Percentiles rank a stretch among this genome's conserved stretches.
Evolutionary conservation across 2,329 filamentous ascomycete species (phyloP).

Genomic region (Penicillium oxalicum): DNA sequence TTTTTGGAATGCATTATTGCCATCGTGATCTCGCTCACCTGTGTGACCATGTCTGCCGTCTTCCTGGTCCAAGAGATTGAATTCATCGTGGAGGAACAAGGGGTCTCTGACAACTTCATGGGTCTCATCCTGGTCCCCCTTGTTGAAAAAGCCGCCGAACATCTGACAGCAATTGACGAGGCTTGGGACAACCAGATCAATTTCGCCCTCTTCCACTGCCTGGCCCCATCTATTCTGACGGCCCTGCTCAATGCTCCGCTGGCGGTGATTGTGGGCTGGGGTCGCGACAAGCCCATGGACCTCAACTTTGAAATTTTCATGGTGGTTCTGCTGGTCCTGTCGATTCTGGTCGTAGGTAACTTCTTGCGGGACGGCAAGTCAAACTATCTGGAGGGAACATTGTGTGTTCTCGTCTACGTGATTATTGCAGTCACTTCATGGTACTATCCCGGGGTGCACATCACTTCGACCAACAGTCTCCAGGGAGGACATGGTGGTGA

Average conservation of each 20-base stretch:
- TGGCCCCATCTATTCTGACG: slow-evolving; percentile 83
- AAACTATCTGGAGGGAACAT: slow-evolving; percentile 80
- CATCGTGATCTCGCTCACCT: slow-evolving; percentile 57
- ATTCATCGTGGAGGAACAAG: slow-evolving; percentile 49
- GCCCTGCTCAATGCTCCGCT: slow-evolving; percentile 82
- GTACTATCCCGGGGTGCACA: slow-evolving; percentile 53
- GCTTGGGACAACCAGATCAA: slow-evolving; percentile 68
- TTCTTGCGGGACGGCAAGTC: slow-evolving; percentile 83
- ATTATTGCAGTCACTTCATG: slow-evolving; percentile 58
- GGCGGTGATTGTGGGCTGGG: slow-evolving; percentile 79
- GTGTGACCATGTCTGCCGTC: slow-evolving; percentile 68
- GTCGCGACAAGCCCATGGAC: slow-evolving; percentile 62
- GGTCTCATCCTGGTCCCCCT: slow-evolving; percentile 71
- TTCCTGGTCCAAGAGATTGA: slow-evolving; percentile 69
- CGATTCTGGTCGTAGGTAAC: slow-evolving; percentile 79
- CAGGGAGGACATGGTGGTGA: neutral
- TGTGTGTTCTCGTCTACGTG: slow-evolving; percentile 63
- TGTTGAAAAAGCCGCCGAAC: slow-evolving; percentile 81
- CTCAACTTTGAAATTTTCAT: slow-evolving; percentile 86
- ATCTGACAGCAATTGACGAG: slow-evolving; percentile 77
- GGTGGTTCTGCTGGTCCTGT: slow-evolving; percentile 70
- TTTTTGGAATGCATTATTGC: slow-evolving; percentile 66
- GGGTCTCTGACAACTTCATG: slow-evolving; percentile 54
- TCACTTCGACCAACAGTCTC: slow-evolving; percentile 16
- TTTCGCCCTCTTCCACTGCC: slow-evolving; percentile 76